Percentiles rank a stretch among this genome's conserved stretches.
Conservation (phyloP, 805 yeast genomes). For the Candida coleopterorum region DNA sequence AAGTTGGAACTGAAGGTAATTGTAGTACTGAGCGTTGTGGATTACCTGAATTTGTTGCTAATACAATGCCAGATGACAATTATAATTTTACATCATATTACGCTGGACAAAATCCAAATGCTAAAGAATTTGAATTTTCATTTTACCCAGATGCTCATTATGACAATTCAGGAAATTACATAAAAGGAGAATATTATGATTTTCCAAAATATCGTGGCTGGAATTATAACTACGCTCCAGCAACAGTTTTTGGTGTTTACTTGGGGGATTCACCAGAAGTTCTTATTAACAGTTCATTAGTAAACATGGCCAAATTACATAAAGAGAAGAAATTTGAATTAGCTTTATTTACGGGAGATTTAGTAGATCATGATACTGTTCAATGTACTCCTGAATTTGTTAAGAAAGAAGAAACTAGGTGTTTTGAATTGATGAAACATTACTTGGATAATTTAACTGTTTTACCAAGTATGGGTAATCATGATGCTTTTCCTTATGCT, state of each 20-base stretch:
- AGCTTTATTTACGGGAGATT: constrained; percentile 66
- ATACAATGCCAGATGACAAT: constrained; percentile 17
- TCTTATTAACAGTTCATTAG: constrained; percentile 54
- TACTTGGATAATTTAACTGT: constrained; percentile 50
- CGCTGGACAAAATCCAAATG: constrained; percentile 9
- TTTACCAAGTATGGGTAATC: constrained; percentile 62
- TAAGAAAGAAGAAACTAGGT: constrained; percentile 65
- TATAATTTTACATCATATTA: constrained; percentile 29
- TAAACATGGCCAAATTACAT: constrained; percentile 13
- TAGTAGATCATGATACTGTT: constrained; percentile 60
- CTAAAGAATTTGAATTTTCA: constrained; percentile 3
- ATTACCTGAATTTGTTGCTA: constrained; percentile 43
- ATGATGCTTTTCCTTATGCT: constrained; percentile 71
- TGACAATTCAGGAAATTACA: constrained; percentile 18
- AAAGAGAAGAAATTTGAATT: constrained; percentile 44
- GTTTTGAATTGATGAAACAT: constrained; percentile 56
- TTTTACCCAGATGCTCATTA: constrained; percentile 26
- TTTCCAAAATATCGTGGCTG: constrained; percentile 19
- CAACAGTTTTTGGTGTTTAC: constrained; percentile 59
- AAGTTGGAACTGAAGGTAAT: constrained; percentile 51
- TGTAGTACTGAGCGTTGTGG: constrained; percentile 57
- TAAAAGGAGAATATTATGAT: constrained; percentile 31
- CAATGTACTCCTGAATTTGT: constrained; percentile 55
- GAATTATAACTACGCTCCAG: constrained; percentile 35
- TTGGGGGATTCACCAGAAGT: constrained; percentile 62